A percentile compares a stretch with the other conserved stretches of the same genome.
Evolutionary conservation across 768 basidiomycete genomes (phyloP).

Genomic region (Rickenella mellea): DNA sequence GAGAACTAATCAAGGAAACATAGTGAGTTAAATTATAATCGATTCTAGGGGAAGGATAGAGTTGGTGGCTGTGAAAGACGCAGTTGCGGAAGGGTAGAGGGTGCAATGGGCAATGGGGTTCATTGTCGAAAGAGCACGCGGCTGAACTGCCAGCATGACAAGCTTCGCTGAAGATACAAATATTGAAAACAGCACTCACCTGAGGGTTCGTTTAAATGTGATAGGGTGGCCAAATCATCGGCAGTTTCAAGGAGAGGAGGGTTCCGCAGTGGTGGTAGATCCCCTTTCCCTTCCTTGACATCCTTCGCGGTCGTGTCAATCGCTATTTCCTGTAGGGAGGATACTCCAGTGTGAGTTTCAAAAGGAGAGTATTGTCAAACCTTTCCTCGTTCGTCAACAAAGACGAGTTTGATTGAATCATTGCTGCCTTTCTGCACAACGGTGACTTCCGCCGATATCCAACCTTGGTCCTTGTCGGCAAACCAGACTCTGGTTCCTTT

Average conservation of each 20-base stretch:
- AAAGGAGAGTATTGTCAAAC: conserved; percentile 27
- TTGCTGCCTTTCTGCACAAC: conserved; percentile 52
- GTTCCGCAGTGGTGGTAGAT: conserved; percentile 88
- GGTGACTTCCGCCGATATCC: conserved; percentile 84
- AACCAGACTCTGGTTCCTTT: conserved; percentile 90
- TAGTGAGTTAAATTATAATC: conserved; percentile 1
- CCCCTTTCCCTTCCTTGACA: conserved; percentile 70
- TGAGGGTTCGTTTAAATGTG: conserved; percentile 95
- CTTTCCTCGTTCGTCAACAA: conserved; percentile 89
- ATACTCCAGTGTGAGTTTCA: conserved; percentile 1
- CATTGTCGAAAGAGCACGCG: too few relatives aligned
- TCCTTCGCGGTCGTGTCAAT: conserved; percentile 74
- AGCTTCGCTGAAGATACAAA: too few relatives aligned
- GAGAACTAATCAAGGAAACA: conserved; percentile 46
- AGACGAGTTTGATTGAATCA: conserved; percentile 74
- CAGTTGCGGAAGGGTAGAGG: background rate
- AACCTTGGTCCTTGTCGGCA: conserved; percentile 88
- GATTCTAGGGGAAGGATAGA: too few relatives aligned
- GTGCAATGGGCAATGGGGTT: background rate
- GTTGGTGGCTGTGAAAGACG: background rate
- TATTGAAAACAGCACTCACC: conserved; percentile 39
- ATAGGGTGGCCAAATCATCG: conserved; percentile 95
- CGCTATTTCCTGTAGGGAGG: conserved; percentile 51
- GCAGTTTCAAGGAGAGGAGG: conserved; percentile 94
- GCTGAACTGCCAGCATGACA: too few relatives aligned